phyloP scores from a whole-genome alignment of 352 stramenopile genomes.

The Pythium folliculosum region DNA sequence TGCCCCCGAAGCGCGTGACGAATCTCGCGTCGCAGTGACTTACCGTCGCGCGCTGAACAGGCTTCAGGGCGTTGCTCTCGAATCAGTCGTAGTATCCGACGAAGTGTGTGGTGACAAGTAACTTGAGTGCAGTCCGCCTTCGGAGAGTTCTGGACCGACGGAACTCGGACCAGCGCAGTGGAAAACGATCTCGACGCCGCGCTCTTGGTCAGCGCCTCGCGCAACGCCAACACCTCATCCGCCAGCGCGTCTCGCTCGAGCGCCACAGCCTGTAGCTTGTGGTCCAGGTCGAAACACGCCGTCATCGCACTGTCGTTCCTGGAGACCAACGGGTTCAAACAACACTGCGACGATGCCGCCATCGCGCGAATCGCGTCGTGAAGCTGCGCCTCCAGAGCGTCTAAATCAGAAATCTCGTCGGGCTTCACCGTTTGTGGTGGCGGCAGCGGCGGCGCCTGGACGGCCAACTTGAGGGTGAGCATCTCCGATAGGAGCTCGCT shows the following conservation, averaged over 20 bases:
- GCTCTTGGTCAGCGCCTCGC: neutral
- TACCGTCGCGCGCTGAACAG: neutral
- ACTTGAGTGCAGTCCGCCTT: slow-evolving; percentile 1
- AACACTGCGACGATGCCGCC: slow-evolving; percentile 6
- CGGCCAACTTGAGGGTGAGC: neutral
- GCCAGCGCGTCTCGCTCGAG: slow-evolving; percentile 14
- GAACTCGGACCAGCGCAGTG: neutral
- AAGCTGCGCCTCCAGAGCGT: slow-evolving; percentile 18
- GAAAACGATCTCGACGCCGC: neutral
- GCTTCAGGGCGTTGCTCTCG: neutral
- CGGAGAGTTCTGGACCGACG: neutral
- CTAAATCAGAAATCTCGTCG: neutral
- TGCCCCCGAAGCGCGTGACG: slow-evolving; percentile 8
- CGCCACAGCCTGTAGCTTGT: neutral
- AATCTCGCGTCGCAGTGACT: slow-evolving; percentile 12
- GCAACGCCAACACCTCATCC: slow-evolving; percentile 12
- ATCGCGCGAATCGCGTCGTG: slow-evolving; percentile 16
- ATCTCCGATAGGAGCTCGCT: neutral
- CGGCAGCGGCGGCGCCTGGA: neutral
- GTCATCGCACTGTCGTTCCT: neutral
- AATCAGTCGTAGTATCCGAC: neutral
- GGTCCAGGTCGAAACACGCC: slow-evolving; percentile 22
- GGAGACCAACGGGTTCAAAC: neutral
- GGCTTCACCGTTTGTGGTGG: neutral
- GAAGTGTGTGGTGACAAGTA: slow-evolving; percentile 9